Percentiles rank a stretch among this genome's conserved stretches.
Conservation (phyloP, 305 asterid species). For the Euphrasia arctica region DNA sequence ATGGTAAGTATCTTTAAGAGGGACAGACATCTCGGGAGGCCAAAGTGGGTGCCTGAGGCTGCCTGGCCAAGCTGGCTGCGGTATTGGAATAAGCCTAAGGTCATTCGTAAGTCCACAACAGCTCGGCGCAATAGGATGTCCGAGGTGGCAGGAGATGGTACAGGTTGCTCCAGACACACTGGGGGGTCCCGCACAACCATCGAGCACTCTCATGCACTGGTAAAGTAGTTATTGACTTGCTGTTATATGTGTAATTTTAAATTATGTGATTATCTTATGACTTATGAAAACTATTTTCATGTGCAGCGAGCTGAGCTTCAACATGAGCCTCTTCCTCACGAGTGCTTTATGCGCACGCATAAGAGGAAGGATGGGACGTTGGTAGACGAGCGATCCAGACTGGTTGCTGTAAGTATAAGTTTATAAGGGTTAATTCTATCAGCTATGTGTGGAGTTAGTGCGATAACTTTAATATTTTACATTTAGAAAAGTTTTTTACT, state of each 20-base stretch:
- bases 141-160: background rate
- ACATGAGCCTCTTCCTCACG: background rate
- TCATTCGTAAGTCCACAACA: background rate
- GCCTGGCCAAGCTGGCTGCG: background rate
- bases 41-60: background rate
- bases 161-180: background rate
- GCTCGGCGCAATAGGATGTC: background rate
- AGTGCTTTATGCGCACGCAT: conserved; percentile 2
- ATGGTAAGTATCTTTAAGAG: background rate
- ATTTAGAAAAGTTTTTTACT: background rate
- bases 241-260: background rate
- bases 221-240: background rate
- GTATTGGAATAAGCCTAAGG: background rate
- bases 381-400: background rate
- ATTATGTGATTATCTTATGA: background rate
- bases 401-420: background rate
- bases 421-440: too few relatives aligned
- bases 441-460: too few relatives aligned
- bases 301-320: background rate
- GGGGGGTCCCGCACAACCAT: conserved; percentile 6
- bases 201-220: background rate
- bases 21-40: background rate
- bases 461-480: too few relatives aligned
- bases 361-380: background rate
- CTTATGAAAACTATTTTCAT: background rate